Evolutionary conservation across 2,329 filamentous ascomycete species (phyloP), one percentile per base, ranked within the genome.

Genomic region (Sporothrix brunneoviolacea): DNA sequence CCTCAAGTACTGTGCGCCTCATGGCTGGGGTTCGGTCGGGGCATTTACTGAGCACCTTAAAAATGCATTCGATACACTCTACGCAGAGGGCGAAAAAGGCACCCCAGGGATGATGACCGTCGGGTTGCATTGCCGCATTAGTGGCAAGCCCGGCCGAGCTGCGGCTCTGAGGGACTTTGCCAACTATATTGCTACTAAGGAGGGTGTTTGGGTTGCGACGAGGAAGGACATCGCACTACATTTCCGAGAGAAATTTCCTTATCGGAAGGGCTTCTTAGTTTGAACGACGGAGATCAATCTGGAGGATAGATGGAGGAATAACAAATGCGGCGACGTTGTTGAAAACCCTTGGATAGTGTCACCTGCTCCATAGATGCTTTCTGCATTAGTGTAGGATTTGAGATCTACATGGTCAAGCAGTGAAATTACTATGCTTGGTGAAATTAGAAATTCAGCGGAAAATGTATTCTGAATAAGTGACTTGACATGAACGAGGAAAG

Each of bases 41-140:
- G 70, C 66, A 4, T 76, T 76, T 58, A 69, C 65, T 48, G 59
- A 56, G 55, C 71, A 79, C 54, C 56, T 78, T 15, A 73, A 74
- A 62, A 70, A 70, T 18, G 71, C 75, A 0, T 79, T 79, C 47
- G 75, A 79, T 56, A 70, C 75, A 16, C 58, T 79, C 28, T 77
- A 77, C 51, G 72, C 72, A 27, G 75, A 78, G 54, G 75, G 74
- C 1, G 60, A 67, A 46, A 65, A 66, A 10, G 74, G 74, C 1
- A 61, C 61, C 55, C 73, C 73, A 4, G 77, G 76, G 63, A 79
- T 79, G 76, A 79, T 79, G 76, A 79, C 76, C 0, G 69, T 79
- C 21, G 74, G 71, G 2, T 59, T 79, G 22, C 75, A 79, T 58
- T 77, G 73, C 54, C 68, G 75, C 7, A 74, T 76, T 48, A 70